Base-by-base conservation (phyloP, 352 stramenopile species). In the Phytopythium delawarense region DNA sequence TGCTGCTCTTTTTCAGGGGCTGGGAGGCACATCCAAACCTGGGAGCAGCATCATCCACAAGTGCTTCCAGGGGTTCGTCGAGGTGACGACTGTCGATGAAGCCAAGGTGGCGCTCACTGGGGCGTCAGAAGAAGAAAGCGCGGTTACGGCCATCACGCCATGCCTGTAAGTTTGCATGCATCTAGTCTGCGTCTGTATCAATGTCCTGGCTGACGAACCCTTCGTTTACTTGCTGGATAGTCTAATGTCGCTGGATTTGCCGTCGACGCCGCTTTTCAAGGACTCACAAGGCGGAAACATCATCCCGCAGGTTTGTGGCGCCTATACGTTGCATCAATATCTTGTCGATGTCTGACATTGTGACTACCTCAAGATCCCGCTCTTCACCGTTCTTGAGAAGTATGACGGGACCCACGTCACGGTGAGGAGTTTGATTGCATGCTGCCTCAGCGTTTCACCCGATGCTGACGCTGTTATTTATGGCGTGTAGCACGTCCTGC, bases 211-310 rank as follows among this genome's bases (percentile, higher is more conserved):
- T 60, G 21, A 61, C 40, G 34, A 67, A 25, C 25, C 45, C 9
- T 18, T 50, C 18, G 18, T 42, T 32, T 75, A 28, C 20, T 63
- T 63, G 8, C 32, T 78, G 15, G 90, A 23, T 16, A 89, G 98
- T 25, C 90, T 99, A 59, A 79, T 99, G 52, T 97, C 96, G 21
- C 70, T 99, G 13, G 97, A 99, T 74, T 92, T 99, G 55, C 97
- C 97, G 9, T 93, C 98, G 59, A 99, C 97, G 55, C 98, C 98
- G 18, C 74, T 99, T 1, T 99, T 99, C 73, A 99, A 99, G 62
- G 97, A 99, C 72, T 98, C 92, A 9, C 89, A 98, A 68, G 86
- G 94, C 54, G 95, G 96, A 59, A 94, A 99, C 57, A 97, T 99
- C 35, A 99, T 99, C 63, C 97, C 98, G 59, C 85, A 96, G 71